Base-by-base conservation (phyloP, 1,139 yeast species). In the Hyphopichia wangnamkhiaoensis region DNA sequence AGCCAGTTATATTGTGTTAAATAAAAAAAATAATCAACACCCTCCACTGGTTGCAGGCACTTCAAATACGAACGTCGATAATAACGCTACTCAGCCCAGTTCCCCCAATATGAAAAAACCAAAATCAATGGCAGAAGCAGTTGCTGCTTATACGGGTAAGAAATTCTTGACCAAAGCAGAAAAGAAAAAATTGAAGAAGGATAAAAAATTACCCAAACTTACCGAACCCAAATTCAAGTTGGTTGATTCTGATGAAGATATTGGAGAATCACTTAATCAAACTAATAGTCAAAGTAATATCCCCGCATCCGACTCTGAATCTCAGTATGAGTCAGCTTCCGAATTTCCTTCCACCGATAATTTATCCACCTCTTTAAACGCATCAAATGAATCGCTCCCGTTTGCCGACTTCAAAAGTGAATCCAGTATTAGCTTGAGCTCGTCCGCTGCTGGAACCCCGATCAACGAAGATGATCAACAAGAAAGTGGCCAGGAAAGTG, bases 101-200 rank as follows among this genome's bases (percentile, higher is more conserved):
- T n/a, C 15, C 4, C 8, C 16, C 5, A 16, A 4, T 9, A 43
- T 42, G 36, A 50, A 49, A 33, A 68, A 71, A 47, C 80, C 81
- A 4, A 69, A 61, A 46, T 72, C 81, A 23, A 69, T 79, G 76
- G 82, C 82, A 3, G 83, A 78, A 53, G 84, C 84, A 2, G 78
- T 79, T 27, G 82, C 82, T 7, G 74, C 77, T 2, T 79, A 79
- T 53, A 72, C 82, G 1, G 82, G 82, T 17, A 71, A 68, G 49
- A 75, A 70, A 49, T 74, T 71, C 49, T 54, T 73, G 31, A 61
- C 72, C 17, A 70, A 67, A 42, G 60, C 61, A 33, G 74, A 71
- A 43, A 59, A 60, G 48, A 63, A 56, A 40, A 56, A 52, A 37
- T 52, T 55, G 37, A 63, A 65, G 42, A 59, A 56, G 44, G 44